Base-by-base conservation (phyloP, 305 asterid genomes). In the Ajuga reptans region DNA sequence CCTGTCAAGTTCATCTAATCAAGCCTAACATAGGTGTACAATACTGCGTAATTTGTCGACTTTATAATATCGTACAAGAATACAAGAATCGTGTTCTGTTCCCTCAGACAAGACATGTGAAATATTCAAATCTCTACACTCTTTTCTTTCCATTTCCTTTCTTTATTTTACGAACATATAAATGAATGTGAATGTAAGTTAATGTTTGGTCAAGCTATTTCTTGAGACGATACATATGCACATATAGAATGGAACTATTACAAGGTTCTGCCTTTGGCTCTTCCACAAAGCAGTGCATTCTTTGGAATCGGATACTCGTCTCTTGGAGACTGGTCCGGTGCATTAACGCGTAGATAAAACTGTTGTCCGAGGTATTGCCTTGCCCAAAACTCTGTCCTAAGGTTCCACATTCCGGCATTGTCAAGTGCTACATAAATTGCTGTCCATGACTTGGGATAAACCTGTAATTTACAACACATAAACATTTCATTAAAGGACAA, bases 321-420 rank as follows among this genome's bases (percentile, higher is more conserved):
- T 45, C 91, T 77, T 15, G 41, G 15, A 41, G 94, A 84, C 16
- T 71, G 61, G 4, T 53, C 72, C 4, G 87, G 80, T 15, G 96
- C 45, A 46, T 82, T 72, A 18, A 89, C 89, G 0, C 91, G 89
- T 36, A 87, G 81, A 77, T 89, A 89, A 9, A 79, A 68, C 77
- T 89, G 96, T 47, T 85, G 91, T 9, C 94, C 94, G 4, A 87
- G 87, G 73, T 87, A 89, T 18, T 82, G 89, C 15, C 87, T 72
- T 57, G 83, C 90, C 96, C 94, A 89, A 71, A 31, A 75, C 81
- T 89, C 90, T 2, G 57, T 75, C 76, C 96, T 83, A 14, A 88
- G 39, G 73, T 88, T 88, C 96, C 96, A 88, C 93, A 88, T 86
- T 69, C 93, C 96, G 12, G 76, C 91, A 67, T 88, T 88, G 75